These are phyloP conservation scores for Rhodocollybia butyracea DNA, from an alignment of 768 basidiomycete genomes.

Conservation along the genomic window DNA sequence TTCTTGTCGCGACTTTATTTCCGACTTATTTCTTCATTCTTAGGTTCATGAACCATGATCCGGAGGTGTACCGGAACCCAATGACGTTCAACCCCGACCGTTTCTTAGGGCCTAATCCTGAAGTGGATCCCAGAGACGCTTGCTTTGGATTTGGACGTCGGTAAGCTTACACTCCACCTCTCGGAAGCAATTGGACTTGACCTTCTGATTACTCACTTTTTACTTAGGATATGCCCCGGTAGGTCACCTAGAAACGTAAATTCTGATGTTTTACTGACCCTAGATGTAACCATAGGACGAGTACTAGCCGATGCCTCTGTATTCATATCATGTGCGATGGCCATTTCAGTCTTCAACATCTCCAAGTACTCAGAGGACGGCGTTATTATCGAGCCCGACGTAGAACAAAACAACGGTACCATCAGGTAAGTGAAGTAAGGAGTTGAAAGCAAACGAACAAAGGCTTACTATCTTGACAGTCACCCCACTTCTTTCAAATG, in stretches of 20 bases:
- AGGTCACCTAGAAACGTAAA: background rate
- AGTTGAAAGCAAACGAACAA: background rate
- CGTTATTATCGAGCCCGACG: constrained; percentile 17
- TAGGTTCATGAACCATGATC: constrained; percentile 8
- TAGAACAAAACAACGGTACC: constrained; percentile 32
- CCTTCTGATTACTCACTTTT: too few relatives aligned
- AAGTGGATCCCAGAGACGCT: constrained; percentile 31
- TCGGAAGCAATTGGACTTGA: too few relatives aligned
- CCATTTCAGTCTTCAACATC: constrained; percentile 23
- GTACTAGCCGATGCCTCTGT: constrained; percentile 21
- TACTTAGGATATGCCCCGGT: constrained; percentile 10
- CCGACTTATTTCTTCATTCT: background rate
- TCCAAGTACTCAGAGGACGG: constrained; percentile 14
- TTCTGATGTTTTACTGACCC: background rate
- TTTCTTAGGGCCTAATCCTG: constrained; percentile 16
- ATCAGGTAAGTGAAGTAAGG: constrained; percentile 25
- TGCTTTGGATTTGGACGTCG: constrained; percentile 48
- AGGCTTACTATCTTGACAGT: constrained; percentile 4
- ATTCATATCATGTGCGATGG: constrained; percentile 19
- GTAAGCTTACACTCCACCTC: too few relatives aligned
- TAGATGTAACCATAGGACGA: constrained; percentile 14
- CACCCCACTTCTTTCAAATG: constrained; percentile 18
- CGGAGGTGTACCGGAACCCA: constrained; percentile 4
- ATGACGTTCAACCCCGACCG: constrained; percentile 7
- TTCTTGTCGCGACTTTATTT: background rate